Percentiles rank a stretch among this genome's conserved stretches.
Conservation (phyloP, 352 stramenopile species). For the Phytopythium aichiense region DNA sequence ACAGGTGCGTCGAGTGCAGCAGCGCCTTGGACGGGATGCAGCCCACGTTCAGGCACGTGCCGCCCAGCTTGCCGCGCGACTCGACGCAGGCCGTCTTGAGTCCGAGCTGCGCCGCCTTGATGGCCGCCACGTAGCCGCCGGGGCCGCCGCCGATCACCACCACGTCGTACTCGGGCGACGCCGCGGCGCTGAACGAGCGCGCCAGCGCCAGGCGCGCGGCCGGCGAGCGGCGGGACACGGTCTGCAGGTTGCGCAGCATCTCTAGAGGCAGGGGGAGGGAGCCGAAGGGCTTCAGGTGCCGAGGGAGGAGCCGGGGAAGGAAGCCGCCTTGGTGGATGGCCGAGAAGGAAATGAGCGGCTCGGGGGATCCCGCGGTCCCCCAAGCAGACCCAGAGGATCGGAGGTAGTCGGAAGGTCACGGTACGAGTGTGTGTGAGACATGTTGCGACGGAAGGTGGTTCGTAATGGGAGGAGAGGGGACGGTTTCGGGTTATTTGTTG, state of each 20-base stretch:
- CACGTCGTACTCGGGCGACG: slow-evolving; percentile 66
- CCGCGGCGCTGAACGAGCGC: slow-evolving; percentile 46
- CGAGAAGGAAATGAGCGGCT: slow-evolving; percentile 6
- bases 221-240: slow-evolving; percentile 33
- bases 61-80: slow-evolving; percentile 93
- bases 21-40: slow-evolving; percentile 99
- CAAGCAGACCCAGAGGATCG: slow-evolving; percentile 2
- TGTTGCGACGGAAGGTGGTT: not conserved
- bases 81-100: slow-evolving; percentile 99
- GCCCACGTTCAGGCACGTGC: slow-evolving; percentile 98
- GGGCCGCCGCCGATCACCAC: slow-evolving; percentile 95
- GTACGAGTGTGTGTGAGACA: not conserved
- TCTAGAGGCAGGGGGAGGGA: not conserved
- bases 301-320: too few relatives aligned
- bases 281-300: too few relatives aligned
- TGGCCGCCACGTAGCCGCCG: slow-evolving; percentile 98
- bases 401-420: not conserved
- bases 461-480: not conserved
- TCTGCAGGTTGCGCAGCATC: slow-evolving; percentile 21
- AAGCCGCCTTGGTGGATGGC: not conserved
- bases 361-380: not conserved
- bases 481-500: not conserved
- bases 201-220: slow-evolving; percentile 18
- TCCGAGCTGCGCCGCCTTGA: slow-evolving; percentile 97
- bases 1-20: slow-evolving; percentile 95